Evolutionary conservation across 768 basidiomycete species (phyloP), one percentile per base, ranked within the genome.

Genomic region (Pholiota molesta): DNA sequence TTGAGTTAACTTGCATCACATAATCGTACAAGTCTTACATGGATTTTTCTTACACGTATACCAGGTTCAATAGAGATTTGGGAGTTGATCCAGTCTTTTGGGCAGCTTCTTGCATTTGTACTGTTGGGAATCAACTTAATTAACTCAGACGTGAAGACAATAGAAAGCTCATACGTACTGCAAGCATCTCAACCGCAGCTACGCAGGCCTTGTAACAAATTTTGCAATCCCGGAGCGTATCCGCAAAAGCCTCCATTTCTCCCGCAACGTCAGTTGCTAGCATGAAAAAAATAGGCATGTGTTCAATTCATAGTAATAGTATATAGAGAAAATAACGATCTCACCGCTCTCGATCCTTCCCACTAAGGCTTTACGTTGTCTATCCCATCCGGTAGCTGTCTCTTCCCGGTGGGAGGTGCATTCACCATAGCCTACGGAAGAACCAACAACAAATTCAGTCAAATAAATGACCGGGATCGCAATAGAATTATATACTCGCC

Each of bases 111-210:
- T 77, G 70, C 85, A 87, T 73, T 90, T 90, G 70, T 91, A 90
- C 86, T 90, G 63, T 37, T 61, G 62, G 52, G 11, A 35, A 47
- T 53, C 51, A 59, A 64, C 64, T 67, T 42, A 67, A 37, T 40
- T 58, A 55, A 28, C 2, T 37, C 6, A 11, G 40, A 45, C 28
- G 37, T 2, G 54, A 52, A 26, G 37, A 54, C 40, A 53, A 35
- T 9, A 55, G 29, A 28, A 8, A 13, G 35, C 67, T 31, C 31
- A 31, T 9, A 31, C 80, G 75, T 72, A 90, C 89, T 60, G 79
- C 78, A 47, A 91, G 82, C 90, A 91, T 91, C 39, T 85, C 83
- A 8, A 87, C 78, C 21, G 90, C 89, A 7, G 88, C 87, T 26
- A 66, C 79, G 65, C 82, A 85, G 17, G 88, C 90, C 69, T 84